Evolutionary conservation across 345 rosid genomes (phyloP).

Genomic region (Stellera chamaejasme): DNA sequence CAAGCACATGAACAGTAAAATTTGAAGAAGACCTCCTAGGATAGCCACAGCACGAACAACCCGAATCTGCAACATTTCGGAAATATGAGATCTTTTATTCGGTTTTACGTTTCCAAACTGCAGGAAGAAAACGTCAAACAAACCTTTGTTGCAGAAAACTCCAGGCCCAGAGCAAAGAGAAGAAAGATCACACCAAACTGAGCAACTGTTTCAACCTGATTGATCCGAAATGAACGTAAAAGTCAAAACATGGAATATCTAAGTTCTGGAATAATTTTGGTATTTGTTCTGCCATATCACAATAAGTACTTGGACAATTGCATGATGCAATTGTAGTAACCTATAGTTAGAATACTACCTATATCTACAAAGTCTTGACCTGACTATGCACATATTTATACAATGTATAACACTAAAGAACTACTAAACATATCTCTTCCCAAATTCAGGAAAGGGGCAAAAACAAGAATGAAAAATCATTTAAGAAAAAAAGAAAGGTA

Average conservation of each 20-base stretch:
- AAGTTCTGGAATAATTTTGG: no score
- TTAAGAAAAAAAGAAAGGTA: constrained; percentile 14
- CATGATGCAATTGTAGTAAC: no score
- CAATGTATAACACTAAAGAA: neutral
- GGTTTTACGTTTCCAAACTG: no score
- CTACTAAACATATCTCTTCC: no score
- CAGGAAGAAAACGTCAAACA: neutral
- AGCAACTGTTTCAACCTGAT: constrained; percentile 94
- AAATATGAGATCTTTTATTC: neutral
- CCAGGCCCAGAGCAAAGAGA: constrained; percentile 92
- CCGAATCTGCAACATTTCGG: constrained; percentile 52
- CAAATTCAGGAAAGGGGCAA: neutral
- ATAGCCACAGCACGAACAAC: constrained; percentile 94
- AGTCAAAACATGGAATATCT: no score
- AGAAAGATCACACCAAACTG: constrained; percentile 98
- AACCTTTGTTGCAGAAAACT: constrained; percentile 86
- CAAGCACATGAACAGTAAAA: constrained; percentile 83
- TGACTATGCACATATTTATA: no score
- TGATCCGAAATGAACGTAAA: neutral
- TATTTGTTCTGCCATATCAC: no score
- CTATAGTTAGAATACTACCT: no score
- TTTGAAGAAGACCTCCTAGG: constrained; percentile 87
- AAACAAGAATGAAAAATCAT: constrained; percentile 5
- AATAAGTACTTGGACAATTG: no score
- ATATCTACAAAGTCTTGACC: no score